Evolutionary conservation across 495 filamentous ascomycete species (phyloP).

Genomic region (Neurospora tetraspora): DNA sequence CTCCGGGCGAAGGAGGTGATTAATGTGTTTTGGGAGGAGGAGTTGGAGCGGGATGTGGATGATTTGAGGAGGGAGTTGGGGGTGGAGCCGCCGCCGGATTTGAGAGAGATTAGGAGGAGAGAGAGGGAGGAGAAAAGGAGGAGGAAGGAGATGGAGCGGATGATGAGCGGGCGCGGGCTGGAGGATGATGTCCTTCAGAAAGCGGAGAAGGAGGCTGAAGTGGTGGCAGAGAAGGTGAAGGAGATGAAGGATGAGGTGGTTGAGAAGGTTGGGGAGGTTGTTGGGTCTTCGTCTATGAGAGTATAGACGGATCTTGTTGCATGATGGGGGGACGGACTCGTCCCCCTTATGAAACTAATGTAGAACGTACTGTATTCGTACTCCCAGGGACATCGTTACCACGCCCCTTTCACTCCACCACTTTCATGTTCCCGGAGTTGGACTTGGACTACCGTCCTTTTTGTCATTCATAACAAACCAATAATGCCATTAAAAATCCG

Average conservation of each 20-base stretch:
- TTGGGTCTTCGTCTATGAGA: not conserved
- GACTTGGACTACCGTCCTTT: not conserved
- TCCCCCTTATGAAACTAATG: not conserved
- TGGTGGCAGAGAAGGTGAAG: not conserved
- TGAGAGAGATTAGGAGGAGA: constrained; percentile 66
- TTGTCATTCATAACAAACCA: not conserved
- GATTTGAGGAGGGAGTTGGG: constrained; percentile 62
- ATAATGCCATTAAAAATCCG: not conserved
- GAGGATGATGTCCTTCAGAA: not conserved
- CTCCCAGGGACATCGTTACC: not conserved
- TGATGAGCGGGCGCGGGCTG: not conserved
- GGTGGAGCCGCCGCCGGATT: constrained; percentile 82
- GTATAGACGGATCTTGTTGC: not conserved
- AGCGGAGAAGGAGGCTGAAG: not conserved
- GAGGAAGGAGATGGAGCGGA: constrained; percentile 40
- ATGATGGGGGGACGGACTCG: not conserved
- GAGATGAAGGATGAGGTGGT: not conserved
- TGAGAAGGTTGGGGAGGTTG: not conserved
- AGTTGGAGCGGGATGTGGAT: constrained; percentile 75
- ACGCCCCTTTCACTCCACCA: not conserved
- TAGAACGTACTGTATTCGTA: not conserved
- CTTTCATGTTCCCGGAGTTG: not conserved
- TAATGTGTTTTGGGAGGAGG: constrained; percentile 98
- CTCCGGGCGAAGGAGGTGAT: constrained; percentile 69
- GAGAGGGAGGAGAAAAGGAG: constrained; percentile 58